Percentiles rank a stretch among this genome's conserved stretches.
phyloP scores from a whole-genome alignment of 345 rosid genomes.

The Psidium friedrichsthalianum region DNA sequence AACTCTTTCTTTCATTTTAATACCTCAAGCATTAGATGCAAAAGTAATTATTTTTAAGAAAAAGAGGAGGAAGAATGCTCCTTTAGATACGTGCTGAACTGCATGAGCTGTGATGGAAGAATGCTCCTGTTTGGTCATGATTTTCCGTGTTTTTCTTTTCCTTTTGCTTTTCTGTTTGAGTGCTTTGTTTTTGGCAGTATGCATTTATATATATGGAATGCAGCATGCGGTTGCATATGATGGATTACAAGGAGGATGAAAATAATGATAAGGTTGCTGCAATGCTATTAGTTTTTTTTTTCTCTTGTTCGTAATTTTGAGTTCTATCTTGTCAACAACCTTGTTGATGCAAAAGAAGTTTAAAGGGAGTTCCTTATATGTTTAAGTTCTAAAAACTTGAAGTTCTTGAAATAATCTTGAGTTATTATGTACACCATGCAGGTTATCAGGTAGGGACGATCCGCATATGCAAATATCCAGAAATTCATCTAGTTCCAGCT shows the following conservation, averaged over 20 bases:
- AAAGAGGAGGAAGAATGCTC: conserved; percentile 78
- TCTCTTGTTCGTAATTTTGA: not conserved
- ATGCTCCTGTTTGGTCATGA: not conserved
- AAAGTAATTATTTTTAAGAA: conserved; percentile 92
- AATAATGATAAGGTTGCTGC: not conserved
- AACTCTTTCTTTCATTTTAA: not conserved
- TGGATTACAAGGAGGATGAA: not conserved
- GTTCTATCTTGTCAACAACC: not conserved
- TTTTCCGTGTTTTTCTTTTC: not conserved
- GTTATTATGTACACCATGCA: conserved; percentile 4
- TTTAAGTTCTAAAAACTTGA: not conserved
- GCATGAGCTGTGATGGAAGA: not conserved
- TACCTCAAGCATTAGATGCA: conserved; percentile 78
- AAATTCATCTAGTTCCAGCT: conserved; percentile 96
- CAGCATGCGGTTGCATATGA: not conserved
- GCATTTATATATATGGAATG: not conserved
- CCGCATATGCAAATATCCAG: conserved; percentile 93
- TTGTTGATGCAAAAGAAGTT: not conserved
- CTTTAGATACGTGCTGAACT: not conserved
- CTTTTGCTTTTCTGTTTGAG: not conserved
- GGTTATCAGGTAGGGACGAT: conserved; percentile 99
- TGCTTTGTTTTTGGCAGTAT: not conserved
- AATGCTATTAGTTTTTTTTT: not conserved
- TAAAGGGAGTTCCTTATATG: not conserved
- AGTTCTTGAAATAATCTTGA: not conserved